phyloP scores from a whole-genome alignment of 2,329 filamentous ascomycete species.

The Penicillium sp. region DNA sequence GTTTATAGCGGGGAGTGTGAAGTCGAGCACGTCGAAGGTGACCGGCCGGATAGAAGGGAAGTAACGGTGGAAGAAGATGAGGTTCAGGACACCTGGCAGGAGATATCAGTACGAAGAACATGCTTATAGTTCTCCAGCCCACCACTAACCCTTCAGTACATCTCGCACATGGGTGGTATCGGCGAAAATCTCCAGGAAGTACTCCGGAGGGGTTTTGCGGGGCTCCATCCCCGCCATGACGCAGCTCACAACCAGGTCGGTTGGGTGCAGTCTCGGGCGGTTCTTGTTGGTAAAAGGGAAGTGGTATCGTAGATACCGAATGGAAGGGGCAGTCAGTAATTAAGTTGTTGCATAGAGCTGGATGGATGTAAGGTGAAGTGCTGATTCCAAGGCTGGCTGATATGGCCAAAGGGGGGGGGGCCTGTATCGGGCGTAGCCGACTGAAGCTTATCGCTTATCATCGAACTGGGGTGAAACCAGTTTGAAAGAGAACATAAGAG shows the following conservation, averaged over 20 bases:
- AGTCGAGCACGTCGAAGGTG: conserved; percentile 84
- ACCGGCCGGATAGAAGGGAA: conserved; percentile 81
- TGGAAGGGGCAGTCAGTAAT: not conserved
- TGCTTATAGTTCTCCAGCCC: too few species aligned
- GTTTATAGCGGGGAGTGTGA: conserved; percentile 83
- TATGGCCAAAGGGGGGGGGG: conserved; percentile 19
- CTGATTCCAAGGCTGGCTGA: not conserved
- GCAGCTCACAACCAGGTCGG: conserved; percentile 13
- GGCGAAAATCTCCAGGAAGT: conserved; percentile 89
- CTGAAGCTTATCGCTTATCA: conserved; percentile 24
- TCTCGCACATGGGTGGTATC: conserved; percentile 88
- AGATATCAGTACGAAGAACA: not conserved
- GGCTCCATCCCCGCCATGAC: conserved; percentile 55
- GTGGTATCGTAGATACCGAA: not conserved
- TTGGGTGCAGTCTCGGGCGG: not conserved
- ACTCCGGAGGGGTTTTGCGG: conserved; percentile 70
- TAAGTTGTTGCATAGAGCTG: not conserved
- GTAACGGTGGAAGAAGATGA: conserved; percentile 98
- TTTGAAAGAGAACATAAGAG: not conserved
- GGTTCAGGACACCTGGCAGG: conserved; percentile 76
- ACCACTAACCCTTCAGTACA: conserved; percentile 74
- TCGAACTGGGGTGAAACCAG: conserved; percentile 9
- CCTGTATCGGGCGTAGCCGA: conserved; percentile 20
- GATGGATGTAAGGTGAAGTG: conserved; percentile 8
- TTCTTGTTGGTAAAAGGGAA: not conserved